Conservation (phyloP, 305 asterid genomes). For the Fraxinus ornus region DNA sequence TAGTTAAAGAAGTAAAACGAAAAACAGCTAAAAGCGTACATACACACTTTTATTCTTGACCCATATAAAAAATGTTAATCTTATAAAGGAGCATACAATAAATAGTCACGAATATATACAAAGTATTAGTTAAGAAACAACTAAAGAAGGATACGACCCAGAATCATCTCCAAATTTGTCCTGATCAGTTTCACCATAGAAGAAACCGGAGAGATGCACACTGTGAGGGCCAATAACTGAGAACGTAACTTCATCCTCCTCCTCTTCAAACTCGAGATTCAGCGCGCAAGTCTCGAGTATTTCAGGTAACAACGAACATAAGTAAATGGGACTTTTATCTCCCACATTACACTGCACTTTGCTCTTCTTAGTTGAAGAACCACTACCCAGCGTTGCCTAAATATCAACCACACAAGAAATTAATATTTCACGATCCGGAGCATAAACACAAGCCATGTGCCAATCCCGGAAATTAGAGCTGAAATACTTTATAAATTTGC, state of each 20-base stretch:
- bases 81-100: background rate
- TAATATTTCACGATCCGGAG: background rate
- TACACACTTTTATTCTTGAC: background rate
- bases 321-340: slow-evolving; percentile 60
- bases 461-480: background rate
- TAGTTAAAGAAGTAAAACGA: slow-evolving; percentile 30
- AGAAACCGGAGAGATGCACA: slow-evolving; percentile 86
- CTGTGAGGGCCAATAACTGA: slow-evolving; percentile 63
- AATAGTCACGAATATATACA: background rate
- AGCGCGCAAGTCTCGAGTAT: slow-evolving; percentile 64
- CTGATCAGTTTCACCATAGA: slow-evolving; percentile 46
- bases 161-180: slow-evolving; percentile 36
- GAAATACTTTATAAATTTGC: slow-evolving; percentile 9
- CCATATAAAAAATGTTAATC: background rate
- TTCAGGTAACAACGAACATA: slow-evolving; percentile 75
- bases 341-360: slow-evolving; percentile 79
- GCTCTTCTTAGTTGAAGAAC: slow-evolving; percentile 57
- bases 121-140: no score
- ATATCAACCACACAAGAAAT: slow-evolving; percentile 20
- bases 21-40: background rate
- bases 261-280: slow-evolving; percentile 76
- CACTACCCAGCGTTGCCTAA: slow-evolving; percentile 78
- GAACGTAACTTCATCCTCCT: slow-evolving; percentile 75
- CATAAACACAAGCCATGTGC: background rate
- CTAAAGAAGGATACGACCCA: slow-evolving; percentile 58